Base-by-base conservation (phyloP, 1,139 yeast genomes). In the Yamadazyma atmosphaerica region DNA sequence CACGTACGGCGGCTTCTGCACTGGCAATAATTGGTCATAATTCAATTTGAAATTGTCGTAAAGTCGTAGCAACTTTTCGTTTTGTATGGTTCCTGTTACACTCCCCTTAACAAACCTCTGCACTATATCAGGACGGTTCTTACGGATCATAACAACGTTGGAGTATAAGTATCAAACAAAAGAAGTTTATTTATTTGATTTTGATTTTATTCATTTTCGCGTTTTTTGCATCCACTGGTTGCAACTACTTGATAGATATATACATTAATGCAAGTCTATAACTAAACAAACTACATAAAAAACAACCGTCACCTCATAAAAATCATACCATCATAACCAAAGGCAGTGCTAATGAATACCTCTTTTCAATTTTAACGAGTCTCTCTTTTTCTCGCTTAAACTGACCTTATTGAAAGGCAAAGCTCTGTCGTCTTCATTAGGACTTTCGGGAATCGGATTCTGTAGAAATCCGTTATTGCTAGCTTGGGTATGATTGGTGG, bases 261-360 rank as follows among this genome's bases (percentile, higher is more conserved):
- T 28, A 28, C 21, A 28, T 28, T 28, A 26, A 26, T 26, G 29
- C 29, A 26, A n/a, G 17, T 28, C 31, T 28, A 28, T 28, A 28
- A 28, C 29, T 9, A 26, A n/a, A 26, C 29, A 6, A 15, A n/a
- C n/a, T n/a, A n/a, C n/a, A n/a, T n/a, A n/a, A n/a, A n/a, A n/a
- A n/a, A n/a, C n/a, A 11, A 24, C 10, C 4, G n/a, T n/a, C 10
- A 24, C 12, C 12, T n/a, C n/a, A 24, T 24, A 5, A 24, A 24
- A 11, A 6, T 6, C 10, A 24, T 24, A 24, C 12, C n/a, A 27
- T 27, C 6, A 27, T 27, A n/a, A 18, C 50, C n/a, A n/a, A n/a
- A n/a, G n/a, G n/a, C n/a, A n/a, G n/a, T n/a, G n/a, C n/a, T 54
- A 72, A 48, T 63, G 74, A 25, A 72, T 72, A 25, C 77, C 77